phyloP scores from a whole-genome alignment of 1,284 basidiomycete genomes.

The Neonothopanus nambi region DNA sequence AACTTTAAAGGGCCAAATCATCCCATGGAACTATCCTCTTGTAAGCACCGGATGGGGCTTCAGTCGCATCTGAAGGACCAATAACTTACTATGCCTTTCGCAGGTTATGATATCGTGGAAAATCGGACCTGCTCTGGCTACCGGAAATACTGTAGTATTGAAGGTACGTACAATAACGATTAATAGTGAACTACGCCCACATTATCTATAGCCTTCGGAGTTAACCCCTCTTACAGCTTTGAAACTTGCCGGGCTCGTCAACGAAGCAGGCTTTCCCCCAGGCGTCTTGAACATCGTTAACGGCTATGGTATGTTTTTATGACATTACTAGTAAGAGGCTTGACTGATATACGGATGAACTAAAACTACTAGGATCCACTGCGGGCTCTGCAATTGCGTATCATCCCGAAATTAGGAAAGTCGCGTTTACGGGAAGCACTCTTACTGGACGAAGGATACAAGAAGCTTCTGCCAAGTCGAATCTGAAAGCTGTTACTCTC shows the following conservation, averaged over 20 bases:
- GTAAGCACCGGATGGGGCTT: neutral
- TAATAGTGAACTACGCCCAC: neutral
- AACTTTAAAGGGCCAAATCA: slow-evolving; percentile 47
- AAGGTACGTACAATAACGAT: slow-evolving; percentile 40
- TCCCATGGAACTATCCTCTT: neutral
- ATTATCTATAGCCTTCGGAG: slow-evolving; percentile 65
- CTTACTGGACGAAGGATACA: slow-evolving; percentile 81
- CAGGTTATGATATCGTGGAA: slow-evolving; percentile 70
- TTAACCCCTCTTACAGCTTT: slow-evolving; percentile 83
- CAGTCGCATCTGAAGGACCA: neutral
- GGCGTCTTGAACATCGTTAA: slow-evolving; percentile 75
- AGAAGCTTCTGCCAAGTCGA: slow-evolving; percentile 66
- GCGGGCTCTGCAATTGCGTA: slow-evolving; percentile 61
- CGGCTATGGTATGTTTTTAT: slow-evolving; percentile 51
- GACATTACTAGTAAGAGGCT: too few species aligned
- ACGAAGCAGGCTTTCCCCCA: slow-evolving; percentile 59
- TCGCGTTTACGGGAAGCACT: slow-evolving; percentile 77
- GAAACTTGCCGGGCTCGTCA: slow-evolving; percentile 44
- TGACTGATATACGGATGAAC: too few species aligned
- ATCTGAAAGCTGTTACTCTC: slow-evolving; percentile 76
- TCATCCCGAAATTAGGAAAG: slow-evolving; percentile 53
- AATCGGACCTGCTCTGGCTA: slow-evolving; percentile 73
- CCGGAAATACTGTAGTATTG: slow-evolving; percentile 77
- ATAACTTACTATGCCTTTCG: neutral
- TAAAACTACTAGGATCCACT: slow-evolving; percentile 50